phyloP scores from a whole-genome alignment of 495 filamentous ascomycete species.

The Jackrogersella minutella region DNA sequence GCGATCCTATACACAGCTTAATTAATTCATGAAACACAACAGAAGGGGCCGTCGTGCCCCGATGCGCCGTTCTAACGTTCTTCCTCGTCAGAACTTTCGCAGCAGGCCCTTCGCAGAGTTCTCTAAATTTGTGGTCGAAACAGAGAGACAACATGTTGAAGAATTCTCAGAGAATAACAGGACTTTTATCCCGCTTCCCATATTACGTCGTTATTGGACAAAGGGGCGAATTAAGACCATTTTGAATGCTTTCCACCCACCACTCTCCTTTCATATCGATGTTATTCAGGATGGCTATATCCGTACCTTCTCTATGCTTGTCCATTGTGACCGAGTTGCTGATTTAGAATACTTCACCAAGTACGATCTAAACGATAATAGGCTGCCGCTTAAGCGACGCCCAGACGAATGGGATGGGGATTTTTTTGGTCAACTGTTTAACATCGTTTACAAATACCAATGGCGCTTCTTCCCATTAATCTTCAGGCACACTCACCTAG shows the following conservation, averaged over 20 bases:
- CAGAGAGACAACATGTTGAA: slow-evolving; percentile 1
- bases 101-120: slow-evolving; percentile 24
- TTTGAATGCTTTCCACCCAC: slow-evolving; percentile 6
- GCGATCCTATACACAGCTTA: not conserved
- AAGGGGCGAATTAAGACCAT: slow-evolving; percentile 11
- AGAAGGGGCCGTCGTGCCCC: not conserved
- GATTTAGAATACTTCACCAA: slow-evolving; percentile 31
- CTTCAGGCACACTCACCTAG: slow-evolving; percentile 23
- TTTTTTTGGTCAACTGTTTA: slow-evolving; percentile 33
- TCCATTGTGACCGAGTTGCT: slow-evolving; percentile 23
- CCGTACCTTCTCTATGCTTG: slow-evolving; percentile 40
- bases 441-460: slow-evolving; percentile 43
- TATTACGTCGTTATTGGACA: slow-evolving; percentile 31
- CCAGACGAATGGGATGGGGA: slow-evolving; percentile 7
- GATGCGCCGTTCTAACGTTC: not conserved
- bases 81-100: not conserved
- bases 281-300: slow-evolving; percentile 25
- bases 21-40: not conserved
- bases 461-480: slow-evolving; percentile 49
- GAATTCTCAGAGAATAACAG: slow-evolving; percentile 12
- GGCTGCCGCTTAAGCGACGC: slow-evolving; percentile 4
- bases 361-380: slow-evolving; percentile 23
- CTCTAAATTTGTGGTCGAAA: slow-evolving; percentile 3
- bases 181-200: slow-evolving; percentile 5
- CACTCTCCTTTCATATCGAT: slow-evolving; percentile 12